phyloP scores from a whole-genome alignment of 768 basidiomycete genomes.

The Termitomyces sp. region DNA sequence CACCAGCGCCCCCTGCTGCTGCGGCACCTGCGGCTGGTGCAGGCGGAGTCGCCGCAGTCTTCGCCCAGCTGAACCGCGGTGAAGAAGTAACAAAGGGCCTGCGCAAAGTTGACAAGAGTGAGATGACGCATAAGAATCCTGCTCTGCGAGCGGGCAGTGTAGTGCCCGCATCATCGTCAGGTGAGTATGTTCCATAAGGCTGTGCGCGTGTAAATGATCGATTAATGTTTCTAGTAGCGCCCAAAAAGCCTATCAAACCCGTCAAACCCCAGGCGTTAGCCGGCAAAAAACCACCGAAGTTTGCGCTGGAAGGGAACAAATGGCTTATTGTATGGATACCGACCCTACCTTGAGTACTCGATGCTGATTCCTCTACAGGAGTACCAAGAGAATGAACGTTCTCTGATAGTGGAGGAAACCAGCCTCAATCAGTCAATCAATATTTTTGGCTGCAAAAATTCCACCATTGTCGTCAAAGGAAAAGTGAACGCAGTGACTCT shows the following conservation, averaged over 20 bases:
- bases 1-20: constrained; percentile 46
- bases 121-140: constrained; percentile 99
- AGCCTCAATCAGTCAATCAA: constrained; percentile 84
- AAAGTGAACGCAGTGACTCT: constrained; percentile 94
- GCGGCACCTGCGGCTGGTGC: constrained; percentile 39
- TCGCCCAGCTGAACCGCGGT: constrained; percentile 88
- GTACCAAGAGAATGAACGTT: constrained; percentile 80
- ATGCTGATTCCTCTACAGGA: constrained; percentile 50
- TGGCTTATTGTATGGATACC: constrained; percentile 76
- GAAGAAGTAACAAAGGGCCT: constrained; percentile 87
- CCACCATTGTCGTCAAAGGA: constrained; percentile 79
- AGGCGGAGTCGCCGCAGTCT: constrained; percentile 74
- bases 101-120: constrained; percentile 91
- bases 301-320: constrained; percentile 86
- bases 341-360: not conserved
- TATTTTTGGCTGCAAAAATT: constrained; percentile 87
- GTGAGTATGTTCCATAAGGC: constrained; percentile 18
- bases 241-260: constrained; percentile 74
- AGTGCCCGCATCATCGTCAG: constrained; percentile 32
- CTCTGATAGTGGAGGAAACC: constrained; percentile 69
- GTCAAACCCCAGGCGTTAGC: constrained; percentile 79
- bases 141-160: constrained; percentile 63
- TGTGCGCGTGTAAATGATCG: not conserved
- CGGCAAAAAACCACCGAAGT: constrained; percentile 91
- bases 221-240: constrained; percentile 19